Conservation (phyloP, 2,329 filamentous ascomycete genomes). For the Sporothrix variecibatus region DNA sequence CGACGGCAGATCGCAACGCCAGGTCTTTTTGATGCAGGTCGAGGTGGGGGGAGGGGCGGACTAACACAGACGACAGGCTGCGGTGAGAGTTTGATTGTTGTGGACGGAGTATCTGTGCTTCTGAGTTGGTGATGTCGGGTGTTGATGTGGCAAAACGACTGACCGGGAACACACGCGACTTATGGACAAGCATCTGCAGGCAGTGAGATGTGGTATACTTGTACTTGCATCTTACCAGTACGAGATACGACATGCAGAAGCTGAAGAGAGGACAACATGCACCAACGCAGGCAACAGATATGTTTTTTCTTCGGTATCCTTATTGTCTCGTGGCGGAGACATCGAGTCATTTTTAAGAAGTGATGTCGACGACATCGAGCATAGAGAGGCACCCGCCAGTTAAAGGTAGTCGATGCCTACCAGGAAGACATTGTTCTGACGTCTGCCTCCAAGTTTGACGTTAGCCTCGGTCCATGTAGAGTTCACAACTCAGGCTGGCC, state of each 20-base stretch:
- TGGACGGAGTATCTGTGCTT: neutral
- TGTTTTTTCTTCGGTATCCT: neutral
- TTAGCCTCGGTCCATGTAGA: neutral
- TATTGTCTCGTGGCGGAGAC: neutral
- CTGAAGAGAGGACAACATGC: neutral
- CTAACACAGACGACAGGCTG: neutral
- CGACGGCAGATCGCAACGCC: neutral
- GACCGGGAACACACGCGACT: neutral
- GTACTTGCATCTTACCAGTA: neutral
- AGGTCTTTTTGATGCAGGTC: neutral
- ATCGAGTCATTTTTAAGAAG: neutral
- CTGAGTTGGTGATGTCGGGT: neutral
- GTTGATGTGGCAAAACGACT: neutral
- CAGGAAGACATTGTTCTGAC: neutral
- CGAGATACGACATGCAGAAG: slow-evolving; percentile 5
- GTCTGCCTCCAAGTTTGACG: neutral
- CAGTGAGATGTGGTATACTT: neutral
- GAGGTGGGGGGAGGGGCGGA: neutral
- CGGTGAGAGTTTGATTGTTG: neutral
- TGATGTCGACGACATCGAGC: neutral
- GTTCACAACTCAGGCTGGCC: neutral
- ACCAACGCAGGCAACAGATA: neutral
- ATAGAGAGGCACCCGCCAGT: neutral
- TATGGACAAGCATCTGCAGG: neutral
- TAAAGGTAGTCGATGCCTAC: neutral